phyloP scores from a whole-genome alignment of 139 green algal genomes.

The Tetratostichococcus sp. region DNA sequence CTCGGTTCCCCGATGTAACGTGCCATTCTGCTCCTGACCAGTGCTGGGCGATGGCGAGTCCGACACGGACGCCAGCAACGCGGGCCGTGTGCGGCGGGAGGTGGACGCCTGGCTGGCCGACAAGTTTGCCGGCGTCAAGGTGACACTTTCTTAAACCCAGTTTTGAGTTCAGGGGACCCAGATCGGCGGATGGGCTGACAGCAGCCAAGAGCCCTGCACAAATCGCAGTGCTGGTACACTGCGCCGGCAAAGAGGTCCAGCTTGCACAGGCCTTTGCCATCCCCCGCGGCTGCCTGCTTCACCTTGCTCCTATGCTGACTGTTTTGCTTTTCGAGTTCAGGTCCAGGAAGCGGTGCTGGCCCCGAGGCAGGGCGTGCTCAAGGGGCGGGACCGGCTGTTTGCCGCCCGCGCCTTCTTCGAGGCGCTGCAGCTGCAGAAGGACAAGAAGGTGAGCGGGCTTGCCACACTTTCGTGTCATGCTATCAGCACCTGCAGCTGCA shows the following conservation, averaged over 20 bases:
- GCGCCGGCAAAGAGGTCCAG: too few species aligned
- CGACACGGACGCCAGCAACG: background rate
- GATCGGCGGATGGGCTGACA: too few species aligned
- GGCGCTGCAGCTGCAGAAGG: background rate
- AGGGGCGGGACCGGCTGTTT: background rate
- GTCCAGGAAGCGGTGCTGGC: background rate
- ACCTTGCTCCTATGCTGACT: too few species aligned
- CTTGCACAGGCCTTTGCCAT: too few species aligned
- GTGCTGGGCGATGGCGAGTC: background rate
- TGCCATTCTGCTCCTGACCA: too few species aligned
- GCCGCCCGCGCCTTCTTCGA: background rate
- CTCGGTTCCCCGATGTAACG: background rate
- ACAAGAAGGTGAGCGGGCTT: background rate
- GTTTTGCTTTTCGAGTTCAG: background rate
- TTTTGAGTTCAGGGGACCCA: too few species aligned
- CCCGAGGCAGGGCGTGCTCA: background rate
- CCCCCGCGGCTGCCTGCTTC: background rate
- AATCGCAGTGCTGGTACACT: too few species aligned
- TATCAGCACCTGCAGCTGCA: too few species aligned
- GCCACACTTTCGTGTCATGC: too few species aligned
- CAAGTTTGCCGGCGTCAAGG: background rate
- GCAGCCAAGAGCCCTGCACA: too few species aligned
- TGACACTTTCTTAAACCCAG: too few species aligned
- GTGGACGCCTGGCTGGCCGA: background rate
- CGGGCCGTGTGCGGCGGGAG: background rate